Evolutionary conservation across 2,329 filamentous ascomycete species (phyloP).

Genomic region (Neopestalotiopsis sp.): DNA sequence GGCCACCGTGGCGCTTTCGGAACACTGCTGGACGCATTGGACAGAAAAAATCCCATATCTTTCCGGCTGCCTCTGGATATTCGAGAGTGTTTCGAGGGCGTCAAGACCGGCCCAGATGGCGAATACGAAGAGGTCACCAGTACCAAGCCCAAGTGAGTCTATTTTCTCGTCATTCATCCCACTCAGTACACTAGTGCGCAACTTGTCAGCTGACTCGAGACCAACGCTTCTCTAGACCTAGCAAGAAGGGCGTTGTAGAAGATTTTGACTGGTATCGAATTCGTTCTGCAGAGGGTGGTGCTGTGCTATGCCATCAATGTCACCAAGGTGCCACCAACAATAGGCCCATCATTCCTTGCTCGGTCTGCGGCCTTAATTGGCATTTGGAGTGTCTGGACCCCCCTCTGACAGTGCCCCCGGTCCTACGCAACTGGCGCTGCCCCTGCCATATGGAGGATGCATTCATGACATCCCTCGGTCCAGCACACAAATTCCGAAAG

Average conservation of each 20-base stretch:
- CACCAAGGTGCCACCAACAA: conserved; percentile 65
- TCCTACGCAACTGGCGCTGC: conserved; percentile 82
- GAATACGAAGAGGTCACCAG: conserved; percentile 75
- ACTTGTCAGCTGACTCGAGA: conserved; percentile 34
- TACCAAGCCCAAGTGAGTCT: conserved; percentile 62
- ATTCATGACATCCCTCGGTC: conserved; percentile 60
- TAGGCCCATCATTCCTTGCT: conserved; percentile 84
- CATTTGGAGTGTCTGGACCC: conserved; percentile 92
- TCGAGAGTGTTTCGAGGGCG: conserved; percentile 79
- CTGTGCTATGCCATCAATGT: conserved; percentile 80
- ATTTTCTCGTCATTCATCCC: neutral
- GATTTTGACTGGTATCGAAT: conserved; percentile 70
- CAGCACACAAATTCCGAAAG: conserved; percentile 66
- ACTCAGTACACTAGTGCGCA: neutral
- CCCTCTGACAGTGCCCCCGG: conserved; percentile 79
- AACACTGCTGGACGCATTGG: conserved; percentile 66
- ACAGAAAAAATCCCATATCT: conserved; percentile 72
- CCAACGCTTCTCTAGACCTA: conserved; percentile 42
- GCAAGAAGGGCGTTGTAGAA: conserved; percentile 63
- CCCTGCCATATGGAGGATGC: conserved; percentile 85
- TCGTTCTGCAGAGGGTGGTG: conserved; percentile 73
- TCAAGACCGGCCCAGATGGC: conserved; percentile 76
- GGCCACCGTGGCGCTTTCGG: conserved; percentile 63
- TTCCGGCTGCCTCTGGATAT: conserved; percentile 75
- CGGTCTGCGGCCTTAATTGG: conserved; percentile 78